Evolutionary conservation across 2,329 filamentous ascomycete genomes (phyloP), one percentile per base, ranked within the genome.

Genomic region (Cytospora paraplurivora): DNA sequence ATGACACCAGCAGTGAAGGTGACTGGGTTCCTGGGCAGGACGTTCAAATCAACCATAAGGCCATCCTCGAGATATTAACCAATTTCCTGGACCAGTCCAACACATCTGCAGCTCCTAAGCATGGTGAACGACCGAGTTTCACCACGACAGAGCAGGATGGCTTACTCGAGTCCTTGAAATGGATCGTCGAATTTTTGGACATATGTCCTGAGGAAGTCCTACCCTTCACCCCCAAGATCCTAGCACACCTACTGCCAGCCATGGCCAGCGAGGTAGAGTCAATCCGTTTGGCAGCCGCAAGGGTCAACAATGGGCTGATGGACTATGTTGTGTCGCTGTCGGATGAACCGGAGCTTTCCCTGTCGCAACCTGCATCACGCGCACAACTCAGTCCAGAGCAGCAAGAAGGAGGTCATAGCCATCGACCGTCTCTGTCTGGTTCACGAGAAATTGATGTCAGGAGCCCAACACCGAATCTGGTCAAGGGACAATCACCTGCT

Each of bases 1-100:
- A 83, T 38, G 84, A 84, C 35, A 78, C 82, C 17, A 88, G 86
- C 66, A 87, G 85, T 52, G 93, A 97, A 70, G 93, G 93, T 65
- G 95, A 98, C 72, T 99, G 94, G 93, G 89, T 98, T 53, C 96
- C 96, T 0, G 95, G 96, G 1, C 95, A 99, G 76, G 95, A 99
- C 75, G 93, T 97, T 8, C 90, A 96, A 64, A 91, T 99, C 66
- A 94, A 98, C 75, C 92, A 97, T 76, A 88, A 91, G 65, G 92
- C 90, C 68, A 96, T 99, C 41, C 79, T 99, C 55, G 91, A 96
- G 69, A 99, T 98, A 60, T 78, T 99, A 50, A 93, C 96, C 2
- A 88, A 89, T 13, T 97, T 95, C 67, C 83, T 99, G 52, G 91
- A 96, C 70, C 74, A 47, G 27, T 57, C 52, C 49, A 55, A 54